These are phyloP conservation scores for Malassezia brasiliensis DNA, from an alignment of 1,284 basidiomycete genomes.

Conservation along the genomic window DNA sequence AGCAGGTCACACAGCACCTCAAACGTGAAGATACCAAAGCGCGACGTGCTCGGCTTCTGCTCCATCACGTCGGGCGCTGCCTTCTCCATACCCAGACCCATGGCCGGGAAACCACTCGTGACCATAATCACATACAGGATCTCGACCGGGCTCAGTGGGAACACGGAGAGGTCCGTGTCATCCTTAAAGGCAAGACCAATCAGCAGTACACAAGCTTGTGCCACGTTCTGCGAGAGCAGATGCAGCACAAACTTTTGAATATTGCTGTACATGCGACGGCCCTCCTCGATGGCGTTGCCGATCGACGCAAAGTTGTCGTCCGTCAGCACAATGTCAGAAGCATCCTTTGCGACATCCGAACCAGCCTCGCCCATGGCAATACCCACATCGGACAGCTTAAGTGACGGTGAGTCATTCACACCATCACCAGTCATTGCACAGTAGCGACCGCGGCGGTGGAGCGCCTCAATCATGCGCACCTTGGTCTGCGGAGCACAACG, in stretches of 20 bases:
- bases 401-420: conserved; percentile 47
- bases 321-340: conserved; percentile 59
- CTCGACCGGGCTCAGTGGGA: conserved; percentile 61
- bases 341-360: conserved; percentile 50
- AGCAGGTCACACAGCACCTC: conserved; percentile 53
- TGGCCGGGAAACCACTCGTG: conserved; percentile 48
- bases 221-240: conserved; percentile 43
- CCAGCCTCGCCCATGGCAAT: conserved; percentile 46
- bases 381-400: conserved; percentile 45
- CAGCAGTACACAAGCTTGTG: conserved; percentile 49
- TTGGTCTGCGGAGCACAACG: conserved; percentile 54
- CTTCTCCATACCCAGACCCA: conserved; percentile 53
- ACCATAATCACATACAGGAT: conserved; percentile 54
- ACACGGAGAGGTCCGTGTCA: conserved; percentile 54
- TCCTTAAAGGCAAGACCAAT: conserved; percentile 63
- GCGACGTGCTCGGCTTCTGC: conserved; percentile 50
- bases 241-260: conserved; percentile 50
- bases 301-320: conserved; percentile 68
- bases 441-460: conserved; percentile 51
- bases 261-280: conserved; percentile 54
- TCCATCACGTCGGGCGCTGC: conserved; percentile 58
- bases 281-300: conserved; percentile 60
- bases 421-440: conserved; percentile 47
- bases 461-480: conserved; percentile 57
- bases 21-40: conserved; percentile 44